Evolutionary conservation across 2,329 filamentous ascomycete species (phyloP).

Genomic region (Mycosphaerelloides madeirae): DNA sequence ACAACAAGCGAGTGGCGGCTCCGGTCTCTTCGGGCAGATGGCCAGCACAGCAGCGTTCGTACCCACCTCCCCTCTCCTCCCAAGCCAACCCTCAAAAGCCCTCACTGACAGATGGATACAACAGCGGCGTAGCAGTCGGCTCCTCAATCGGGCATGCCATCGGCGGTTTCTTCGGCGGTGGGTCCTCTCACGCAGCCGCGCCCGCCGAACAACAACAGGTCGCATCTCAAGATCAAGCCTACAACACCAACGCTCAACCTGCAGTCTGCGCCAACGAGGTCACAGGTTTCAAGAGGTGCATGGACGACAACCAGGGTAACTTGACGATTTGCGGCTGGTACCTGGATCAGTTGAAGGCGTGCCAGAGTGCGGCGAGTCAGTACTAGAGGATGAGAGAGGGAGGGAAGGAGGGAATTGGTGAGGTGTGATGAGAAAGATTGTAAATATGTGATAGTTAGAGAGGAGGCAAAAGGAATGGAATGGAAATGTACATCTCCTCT

Average conservation of each 20-base stretch:
- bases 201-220: slow-evolving; percentile 6
- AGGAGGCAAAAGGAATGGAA: not conserved
- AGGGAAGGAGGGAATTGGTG: not conserved
- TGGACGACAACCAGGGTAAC: slow-evolving; percentile 91
- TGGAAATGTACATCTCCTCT: not conserved
- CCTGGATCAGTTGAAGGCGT: slow-evolving; percentile 72
- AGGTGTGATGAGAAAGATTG: not conserved
- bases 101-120: slow-evolving; percentile 22
- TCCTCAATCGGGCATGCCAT: slow-evolving; percentile 94
- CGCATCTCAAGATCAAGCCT: slow-evolving; percentile 10
- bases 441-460: not conserved
- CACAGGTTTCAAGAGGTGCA: slow-evolving; percentile 85
- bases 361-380: slow-evolving; percentile 44
- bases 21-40: slow-evolving; percentile 93
- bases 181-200: slow-evolving; percentile 29
- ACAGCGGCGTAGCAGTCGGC: slow-evolving; percentile 90
- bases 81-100: not conserved
- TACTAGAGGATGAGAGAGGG: slow-evolving; percentile 36
- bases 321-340: slow-evolving; percentile 98
- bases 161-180: slow-evolving; percentile 79
- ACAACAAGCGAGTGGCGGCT: slow-evolving; percentile 55
- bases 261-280: slow-evolving; percentile 68
- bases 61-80: not conserved
- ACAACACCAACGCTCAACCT: slow-evolving; percentile 31
- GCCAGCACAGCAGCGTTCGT: slow-evolving; percentile 95